phyloP scores from a whole-genome alignment of 495 filamentous ascomycete species.

The Tuber calosporum region DNA sequence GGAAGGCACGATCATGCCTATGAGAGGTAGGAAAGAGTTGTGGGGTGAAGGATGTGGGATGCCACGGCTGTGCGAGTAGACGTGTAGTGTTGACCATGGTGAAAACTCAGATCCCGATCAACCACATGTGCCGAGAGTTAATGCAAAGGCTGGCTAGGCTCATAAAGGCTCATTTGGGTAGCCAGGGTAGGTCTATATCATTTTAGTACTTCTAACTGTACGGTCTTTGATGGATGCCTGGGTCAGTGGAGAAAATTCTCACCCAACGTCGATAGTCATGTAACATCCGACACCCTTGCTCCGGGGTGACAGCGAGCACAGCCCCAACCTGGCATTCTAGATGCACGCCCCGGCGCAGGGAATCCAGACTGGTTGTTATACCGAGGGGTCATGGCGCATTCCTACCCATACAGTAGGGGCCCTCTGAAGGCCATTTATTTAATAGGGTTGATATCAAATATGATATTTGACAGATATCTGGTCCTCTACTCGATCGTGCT shows the following conservation, averaged over 20 bases:
- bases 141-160: background rate
- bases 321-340: background rate
- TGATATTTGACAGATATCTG: background rate
- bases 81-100: background rate
- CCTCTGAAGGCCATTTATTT: background rate
- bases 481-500: background rate
- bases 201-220: background rate
- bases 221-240: background rate
- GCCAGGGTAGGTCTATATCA: background rate
- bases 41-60: background rate
- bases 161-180: background rate
- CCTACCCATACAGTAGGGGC: background rate
- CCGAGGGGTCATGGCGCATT: background rate
- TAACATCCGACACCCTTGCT: background rate
- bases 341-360: background rate
- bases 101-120: background rate
- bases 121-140: background rate
- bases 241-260: background rate
- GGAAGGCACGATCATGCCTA: background rate
- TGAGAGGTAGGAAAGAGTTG: background rate
- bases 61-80: background rate
- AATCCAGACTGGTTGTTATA: background rate
- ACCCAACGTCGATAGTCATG: background rate
- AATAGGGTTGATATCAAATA: background rate
- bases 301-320: background rate